Conservation (phyloP, 495 filamentous ascomycete species). For the Penicillium pancosmium region DNA sequence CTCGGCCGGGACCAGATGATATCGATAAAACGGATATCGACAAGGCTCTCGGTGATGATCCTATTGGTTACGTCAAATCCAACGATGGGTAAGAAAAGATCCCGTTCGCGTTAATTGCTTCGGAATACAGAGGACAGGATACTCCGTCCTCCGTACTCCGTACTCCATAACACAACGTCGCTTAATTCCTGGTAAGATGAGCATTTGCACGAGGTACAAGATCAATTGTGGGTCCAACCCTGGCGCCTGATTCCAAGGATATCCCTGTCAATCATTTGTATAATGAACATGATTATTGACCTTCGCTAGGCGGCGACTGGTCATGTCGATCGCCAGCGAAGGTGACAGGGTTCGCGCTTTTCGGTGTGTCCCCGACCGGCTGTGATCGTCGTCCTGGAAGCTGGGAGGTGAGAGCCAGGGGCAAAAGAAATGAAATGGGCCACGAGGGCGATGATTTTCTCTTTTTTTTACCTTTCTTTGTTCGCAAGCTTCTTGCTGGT, state of each 20-base stretch:
- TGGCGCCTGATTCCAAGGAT: not conserved
- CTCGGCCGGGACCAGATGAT: conserved; percentile 9
- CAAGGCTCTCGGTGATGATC: conserved; percentile 8
- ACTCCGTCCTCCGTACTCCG: not conserved
- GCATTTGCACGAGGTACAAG: not conserved
- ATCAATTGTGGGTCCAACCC: conserved; percentile 2
- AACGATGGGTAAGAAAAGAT: not conserved
- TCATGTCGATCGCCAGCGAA: conserved; percentile 19
- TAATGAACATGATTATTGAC: conserved; percentile 11
- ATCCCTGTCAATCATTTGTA: conserved; percentile 13
- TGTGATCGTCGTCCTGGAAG: conserved; percentile 9
- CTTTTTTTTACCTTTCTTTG: not conserved
- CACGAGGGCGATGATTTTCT: not conserved
- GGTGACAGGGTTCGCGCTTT: conserved; percentile 9
- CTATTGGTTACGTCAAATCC: not conserved
- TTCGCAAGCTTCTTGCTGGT: not conserved
- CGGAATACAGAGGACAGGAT: no score
- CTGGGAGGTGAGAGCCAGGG: no score
- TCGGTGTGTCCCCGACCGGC: conserved; percentile 8
- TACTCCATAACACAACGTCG: not conserved
- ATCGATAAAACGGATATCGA: conserved; percentile 18
- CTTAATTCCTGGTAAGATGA: not conserved
- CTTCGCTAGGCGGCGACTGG: conserved; percentile 18
- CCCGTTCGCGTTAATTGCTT: no score
- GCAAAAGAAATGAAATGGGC: not conserved